Base-by-base conservation (phyloP, 495 filamentous ascomycete species). In the Aspergillus sclerotioniger region DNA sequence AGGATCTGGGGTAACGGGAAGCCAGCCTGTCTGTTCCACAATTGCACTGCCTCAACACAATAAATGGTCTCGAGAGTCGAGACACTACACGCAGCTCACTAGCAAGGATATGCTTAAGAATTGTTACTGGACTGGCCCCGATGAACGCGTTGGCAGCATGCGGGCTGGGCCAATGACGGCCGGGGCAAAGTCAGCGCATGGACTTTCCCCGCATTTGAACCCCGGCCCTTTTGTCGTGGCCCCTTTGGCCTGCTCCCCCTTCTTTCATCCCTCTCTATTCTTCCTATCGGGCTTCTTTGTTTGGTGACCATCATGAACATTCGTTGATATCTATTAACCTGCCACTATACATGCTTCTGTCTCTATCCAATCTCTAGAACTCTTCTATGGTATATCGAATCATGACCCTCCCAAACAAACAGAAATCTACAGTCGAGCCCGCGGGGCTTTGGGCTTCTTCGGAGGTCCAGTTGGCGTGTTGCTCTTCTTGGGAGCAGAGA, bases 401-500 rank as follows among this genome's bases (percentile, higher is more conserved):
- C 57, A 55, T 51, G 48, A 54, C 51, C 29, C 54, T 54, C 37
- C 48, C 43, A 58, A 58, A 51, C 43, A 64, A 12, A 49, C 9
- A 50, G 6, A 47, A 62, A 17, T 51, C 59, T 71, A 76, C 55
- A 75, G 62, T 43, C 67, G 65, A 16, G 73, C 70, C 44, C 62
- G 64, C 54, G 58, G 50, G 46, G 53, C 33, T 45, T 55, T 50
- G 9, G 47, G 16, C 39, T 52, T 32, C 50, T 3, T 61, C 33
- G 59, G 59, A 1, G 76, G 71, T 20, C 73, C 75, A 25, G 76
- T 79, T 16, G 79, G 67, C 1, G 59, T 66, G 43, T 75, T 60
- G 56, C 73, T 82, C 78, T 85, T 86, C 77, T 84, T 84, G 13
- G 83, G 82, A 17, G 82, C 82, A 32, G 81, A 79, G 45, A 73